A percentile compares a stretch with the other conserved stretches of the same genome.
Evolutionary conservation across 805 yeast genomes (phyloP).

Genomic region (Candida suzukii): DNA sequence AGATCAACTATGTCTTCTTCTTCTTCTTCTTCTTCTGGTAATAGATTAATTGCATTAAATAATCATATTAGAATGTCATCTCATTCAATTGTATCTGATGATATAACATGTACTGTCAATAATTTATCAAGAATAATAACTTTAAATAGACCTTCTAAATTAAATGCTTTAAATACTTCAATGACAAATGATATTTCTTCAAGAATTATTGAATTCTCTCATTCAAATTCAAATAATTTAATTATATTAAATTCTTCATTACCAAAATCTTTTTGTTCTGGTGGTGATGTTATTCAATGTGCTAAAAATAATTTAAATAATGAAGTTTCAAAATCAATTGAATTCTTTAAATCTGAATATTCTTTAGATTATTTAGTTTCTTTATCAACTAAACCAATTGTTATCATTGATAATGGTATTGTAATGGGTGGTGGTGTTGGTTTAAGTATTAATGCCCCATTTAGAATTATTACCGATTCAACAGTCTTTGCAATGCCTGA

Average conservation of each 20-base stretch:
- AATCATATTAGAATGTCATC: constrained; percentile 16
- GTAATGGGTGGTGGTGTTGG: constrained; percentile 99
- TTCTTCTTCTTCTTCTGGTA: constrained; percentile 2
- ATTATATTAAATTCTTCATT: constrained; percentile 60
- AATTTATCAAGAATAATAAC: constrained; percentile 67
- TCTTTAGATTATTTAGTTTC: constrained; percentile 72
- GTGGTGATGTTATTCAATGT: constrained; percentile 88
- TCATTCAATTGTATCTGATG: constrained; percentile 20
- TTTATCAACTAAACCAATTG: constrained; percentile 79
- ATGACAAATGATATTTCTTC: constrained; percentile 73
- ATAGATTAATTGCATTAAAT: constrained; percentile 1
- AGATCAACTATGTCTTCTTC: too few species aligned
- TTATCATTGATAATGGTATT: constrained; percentile 84
- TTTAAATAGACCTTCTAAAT: constrained; percentile 72
- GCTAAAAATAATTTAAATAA: constrained; percentile 51
- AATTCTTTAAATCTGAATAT: constrained; percentile 76
- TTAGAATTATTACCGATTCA: constrained; percentile 86
- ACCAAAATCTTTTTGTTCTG: constrained; percentile 85
- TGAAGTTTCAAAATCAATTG: constrained; percentile 40
- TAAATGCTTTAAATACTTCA: constrained; percentile 73
- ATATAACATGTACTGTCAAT: constrained; percentile 56
- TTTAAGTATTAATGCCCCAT: constrained; percentile 80
- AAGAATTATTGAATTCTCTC: constrained; percentile 68
- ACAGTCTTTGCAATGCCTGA: constrained; percentile 97
- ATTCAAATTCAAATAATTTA: constrained; percentile 55